These are phyloP conservation scores for Pseudocohnilembus persalinus DNA, from an alignment of 169 alveolate genomes.

Conservation along the genomic window DNA sequence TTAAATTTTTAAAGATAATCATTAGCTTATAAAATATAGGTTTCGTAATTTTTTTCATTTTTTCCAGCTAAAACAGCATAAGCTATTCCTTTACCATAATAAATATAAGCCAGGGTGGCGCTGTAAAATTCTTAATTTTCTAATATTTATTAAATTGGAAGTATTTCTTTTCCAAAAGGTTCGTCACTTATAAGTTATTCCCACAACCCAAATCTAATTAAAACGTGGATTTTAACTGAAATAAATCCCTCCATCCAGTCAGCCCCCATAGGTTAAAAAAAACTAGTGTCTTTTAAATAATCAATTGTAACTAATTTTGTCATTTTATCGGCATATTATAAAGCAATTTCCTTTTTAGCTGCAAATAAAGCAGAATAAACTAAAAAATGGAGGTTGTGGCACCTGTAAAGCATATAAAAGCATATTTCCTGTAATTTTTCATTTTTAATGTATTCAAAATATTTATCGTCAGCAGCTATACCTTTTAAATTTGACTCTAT, in stretches of 20 bases:
- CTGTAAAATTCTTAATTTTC: not conserved
- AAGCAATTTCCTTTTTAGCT: not conserved
- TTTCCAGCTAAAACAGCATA: slow-evolving; percentile 12
- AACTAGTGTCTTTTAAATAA: not conserved
- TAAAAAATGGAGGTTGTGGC: not conserved
- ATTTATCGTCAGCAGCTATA: not conserved
- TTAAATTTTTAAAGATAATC: not conserved
- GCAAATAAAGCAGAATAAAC: not conserved
- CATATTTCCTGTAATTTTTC: not conserved
- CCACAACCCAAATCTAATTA: not conserved
- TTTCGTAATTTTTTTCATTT: not conserved
- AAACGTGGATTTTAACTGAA: not conserved
- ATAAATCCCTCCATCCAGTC: not conserved
- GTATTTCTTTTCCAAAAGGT: not conserved
- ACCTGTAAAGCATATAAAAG: not conserved
- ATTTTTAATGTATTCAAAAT: not conserved
- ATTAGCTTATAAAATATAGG: not conserved
- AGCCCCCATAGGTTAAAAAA: not conserved
- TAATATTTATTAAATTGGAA: not conserved
- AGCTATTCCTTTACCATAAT: not conserved
- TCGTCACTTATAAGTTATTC: not conserved
- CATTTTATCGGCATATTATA: not conserved
- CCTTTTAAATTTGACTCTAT: not conserved
- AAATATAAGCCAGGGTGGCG: not conserved
- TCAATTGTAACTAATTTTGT: not conserved